Base-by-base conservation (phyloP, 2,329 filamentous ascomycete species). In the Phaeoacremonium minimum region DNA sequence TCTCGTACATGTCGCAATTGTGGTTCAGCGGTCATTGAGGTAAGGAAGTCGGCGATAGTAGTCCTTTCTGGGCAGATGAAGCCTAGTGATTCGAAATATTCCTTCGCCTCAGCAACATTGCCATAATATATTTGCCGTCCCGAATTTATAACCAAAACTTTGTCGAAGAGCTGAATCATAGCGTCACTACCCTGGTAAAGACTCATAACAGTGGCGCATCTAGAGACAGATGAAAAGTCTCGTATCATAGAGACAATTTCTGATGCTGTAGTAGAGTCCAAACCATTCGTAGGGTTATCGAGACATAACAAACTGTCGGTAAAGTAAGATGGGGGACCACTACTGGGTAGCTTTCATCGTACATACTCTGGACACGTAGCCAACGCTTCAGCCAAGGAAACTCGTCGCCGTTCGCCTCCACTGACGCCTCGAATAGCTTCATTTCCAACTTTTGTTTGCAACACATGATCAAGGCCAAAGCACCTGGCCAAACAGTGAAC, bases 311-410 rank as follows among this genome's bases (percentile, higher is more conserved):
- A 33, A 17, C 49, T 49, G 32, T 39, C 18, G 69, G 45, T 4
- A 64, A 13, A 4, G 18, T 26, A 9, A 26, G 22, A 26, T 9
- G n/a, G 22, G 9, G n/a, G 9, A 9, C 2, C 9, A n/a, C 22
- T 26, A n/a, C 22, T 9, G 9, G n/a, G 22, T 9, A n/a, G n/a
- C 9, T n/a, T 32, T 29, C 32, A 39, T 8, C 28, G 35, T 7
- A 19, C 28, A 4, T 16, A 11, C 30, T 15, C 62, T 6, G 68
- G 66, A 35, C 61, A 53, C 34, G 74, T 75, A 18, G 80, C 64
- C 33, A 78, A 67, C 3, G 80, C 79, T 55, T 86, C 82, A 1
- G 77, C 80, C 41, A 86, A 81, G 29, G 74, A 77, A 3, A 86
- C 81, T 58, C 83, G 73, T 55, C 85, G 81, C 41, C 73, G 66